A percentile compares a stretch with the other conserved stretches of the same genome.
Conservation (phyloP, 768 basidiomycete species). For the Suillus weaverae region DNA sequence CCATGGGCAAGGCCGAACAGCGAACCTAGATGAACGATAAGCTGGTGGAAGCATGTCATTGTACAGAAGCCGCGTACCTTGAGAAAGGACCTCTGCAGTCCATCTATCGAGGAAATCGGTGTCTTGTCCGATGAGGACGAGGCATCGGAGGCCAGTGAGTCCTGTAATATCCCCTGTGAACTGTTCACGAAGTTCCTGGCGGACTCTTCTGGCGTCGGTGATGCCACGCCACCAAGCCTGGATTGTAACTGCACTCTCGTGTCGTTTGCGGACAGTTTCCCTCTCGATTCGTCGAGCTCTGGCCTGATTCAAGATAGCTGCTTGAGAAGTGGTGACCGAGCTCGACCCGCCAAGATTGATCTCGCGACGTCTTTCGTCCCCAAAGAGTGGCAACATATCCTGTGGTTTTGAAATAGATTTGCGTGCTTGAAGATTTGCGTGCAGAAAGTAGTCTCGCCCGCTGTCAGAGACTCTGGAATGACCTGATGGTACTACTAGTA, state of each 20-base stretch:
- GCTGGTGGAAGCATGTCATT: not conserved
- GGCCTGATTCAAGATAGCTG: conserved; percentile 61
- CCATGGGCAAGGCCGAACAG: conserved; percentile 42
- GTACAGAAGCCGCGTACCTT: not conserved
- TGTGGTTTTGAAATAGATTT: not conserved
- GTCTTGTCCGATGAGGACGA: conserved; percentile 58
- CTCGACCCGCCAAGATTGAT: conserved; percentile 78
- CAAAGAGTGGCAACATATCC: conserved; percentile 47
- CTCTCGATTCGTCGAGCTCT: conserved; percentile 61
- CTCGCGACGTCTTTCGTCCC: conserved; percentile 53
- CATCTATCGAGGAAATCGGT: conserved; percentile 33
- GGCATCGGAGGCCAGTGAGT: conserved; percentile 60
- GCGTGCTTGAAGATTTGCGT: not conserved
- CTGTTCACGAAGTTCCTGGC: conserved; percentile 42
- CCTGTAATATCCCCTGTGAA: conserved; percentile 56
- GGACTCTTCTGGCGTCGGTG: conserved; percentile 40
- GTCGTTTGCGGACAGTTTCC: conserved; percentile 49
- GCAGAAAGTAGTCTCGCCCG: not conserved
- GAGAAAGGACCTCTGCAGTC: conserved; percentile 22
- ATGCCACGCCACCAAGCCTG: conserved; percentile 73
- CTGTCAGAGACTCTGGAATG: not conserved
- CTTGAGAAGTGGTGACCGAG: conserved; percentile 45
- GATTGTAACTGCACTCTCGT: conserved; percentile 59
- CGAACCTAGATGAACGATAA: conserved; percentile 30
- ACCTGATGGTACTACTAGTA: not conserved